These are phyloP conservation scores for Ilex aquifolium DNA, from an alignment of 257 asterid genomes.

Conservation along the genomic window DNA sequence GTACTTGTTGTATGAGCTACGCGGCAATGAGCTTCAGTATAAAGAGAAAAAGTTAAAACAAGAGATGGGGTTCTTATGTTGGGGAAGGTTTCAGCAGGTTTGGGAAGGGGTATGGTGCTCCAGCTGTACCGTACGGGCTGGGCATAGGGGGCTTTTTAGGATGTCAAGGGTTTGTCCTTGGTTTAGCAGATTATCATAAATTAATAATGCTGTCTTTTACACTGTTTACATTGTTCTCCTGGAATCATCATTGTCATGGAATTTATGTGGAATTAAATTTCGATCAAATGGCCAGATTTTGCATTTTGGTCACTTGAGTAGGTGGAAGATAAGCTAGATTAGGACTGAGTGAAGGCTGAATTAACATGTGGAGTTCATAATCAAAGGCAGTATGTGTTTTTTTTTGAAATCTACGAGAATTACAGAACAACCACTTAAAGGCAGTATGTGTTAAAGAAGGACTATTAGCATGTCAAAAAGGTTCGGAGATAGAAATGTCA, in stretches of 20 bases:
- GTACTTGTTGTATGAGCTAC: constrained; percentile 8
- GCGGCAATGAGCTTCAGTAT: constrained; percentile 20
- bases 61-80: constrained; percentile 24
- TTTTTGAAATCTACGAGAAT: too few relatives aligned
- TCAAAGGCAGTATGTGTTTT: too few relatives aligned
- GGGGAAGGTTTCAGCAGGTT: constrained; percentile 17
- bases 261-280: constrained; percentile 8
- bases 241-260: constrained; percentile 38
- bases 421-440: too few relatives aligned
- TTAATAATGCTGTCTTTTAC: constrained; percentile 33
- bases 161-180: constrained; percentile 30
- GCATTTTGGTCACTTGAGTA: constrained; percentile 5
- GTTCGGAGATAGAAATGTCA: too few relatives aligned
- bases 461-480: too few relatives aligned
- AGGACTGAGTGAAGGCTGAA: too few relatives aligned
- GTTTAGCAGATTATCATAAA: constrained; percentile 9
- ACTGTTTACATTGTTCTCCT: constrained; percentile 32
- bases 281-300: constrained; percentile 6
- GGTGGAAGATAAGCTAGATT: constrained; percentile 1
- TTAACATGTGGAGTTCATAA: too few relatives aligned
- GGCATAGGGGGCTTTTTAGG: constrained; percentile 25
- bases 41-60: constrained; percentile 13
- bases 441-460: too few relatives aligned
- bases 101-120: constrained; percentile 38
- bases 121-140: constrained; percentile 49